Evolutionary conservation across 2,329 filamentous ascomycete genomes (phyloP), one percentile per base, ranked within the genome.

Genomic region (Neofusicoccum laricinum): DNA sequence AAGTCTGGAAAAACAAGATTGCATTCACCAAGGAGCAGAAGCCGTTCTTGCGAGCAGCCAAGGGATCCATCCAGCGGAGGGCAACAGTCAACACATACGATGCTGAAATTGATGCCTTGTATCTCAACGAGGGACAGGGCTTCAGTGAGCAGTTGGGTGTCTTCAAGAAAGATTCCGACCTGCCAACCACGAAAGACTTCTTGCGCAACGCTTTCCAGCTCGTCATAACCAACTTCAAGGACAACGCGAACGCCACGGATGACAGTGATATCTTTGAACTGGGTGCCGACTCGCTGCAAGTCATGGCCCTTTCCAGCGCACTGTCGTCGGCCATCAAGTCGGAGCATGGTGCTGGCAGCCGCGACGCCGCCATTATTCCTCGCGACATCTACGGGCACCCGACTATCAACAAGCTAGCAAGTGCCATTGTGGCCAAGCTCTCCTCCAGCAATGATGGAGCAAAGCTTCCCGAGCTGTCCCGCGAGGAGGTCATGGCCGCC

Each of bases 41-140:
- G 69, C 79, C 80, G 0, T 82, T 84, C 55, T 67, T 76, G 3
- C 75, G 72, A 15, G 81, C 82, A 0, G 76, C 79, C 14, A 84
- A 85, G 68, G 78, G 80, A 0, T 81, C 76, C 0, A 74, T 82
- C 3, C 79, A 80, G 69, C 76, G 81, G 3, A 72, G 72, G 0
- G 72, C 75, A 0, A 81, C 81, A 1, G 63, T 78, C 7, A 66
- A 69, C 2, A 70, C 79, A 1, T 85, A 83, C 55, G 71, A 69
- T 2, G 69, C 76, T 1, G 81, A 82, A 63, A 83, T 84, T 30
- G 77, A 83, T 14, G 72, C 71, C 0, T 72, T 84, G 10, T 84
- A 84, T 64, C 51, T 61, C 3, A 64, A 41, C n/a, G 61, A 64
- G 36, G 64, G 59, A n/a, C 40, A 34, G 14, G 63, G 15, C 12